Evolutionary conservation across 495 filamentous ascomycete genomes (phyloP), one percentile per base, ranked within the genome.

Genomic region (Penicillium bialowiezense): DNA sequence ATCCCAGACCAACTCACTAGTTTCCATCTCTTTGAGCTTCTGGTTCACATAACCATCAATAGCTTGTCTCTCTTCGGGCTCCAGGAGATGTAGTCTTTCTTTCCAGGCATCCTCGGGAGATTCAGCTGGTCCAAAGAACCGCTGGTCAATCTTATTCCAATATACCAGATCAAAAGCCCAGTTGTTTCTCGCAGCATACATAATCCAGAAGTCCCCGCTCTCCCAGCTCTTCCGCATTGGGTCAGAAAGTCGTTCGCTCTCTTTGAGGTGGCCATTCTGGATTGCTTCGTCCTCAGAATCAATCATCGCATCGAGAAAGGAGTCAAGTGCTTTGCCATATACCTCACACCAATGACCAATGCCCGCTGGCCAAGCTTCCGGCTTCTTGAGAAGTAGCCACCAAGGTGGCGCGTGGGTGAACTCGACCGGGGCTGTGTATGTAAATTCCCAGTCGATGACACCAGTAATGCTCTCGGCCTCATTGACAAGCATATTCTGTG

Each of bases 401-500:
- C 31, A 57, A 7, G 44, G 54, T 24, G 50, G 43, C 3, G 29
- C 37, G 20, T 49, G 15, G 14, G 50, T 17, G 51, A 61, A 54
- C 9, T 40, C 49, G 4, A 23, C 40, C 8, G 44, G 54, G 3
- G 54, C 54, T 15, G 54, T 33, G 19, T 57, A 57, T n/a, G 49
- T 49, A 13, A 57, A 57, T 24, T 52, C 54, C 50, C 49, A 52
- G 8, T 57, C 44, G 3, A 57, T 3, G 0, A 47, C 49, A 8
- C 54, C 54, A 9, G 33, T 19, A 12, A 48, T 23, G 42, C 24
- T 9, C 7, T 41, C 21, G 7, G 17, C 33, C 37, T 47, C 38
- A 44, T 60, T 50, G 12, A 64, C 37, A 8, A 69, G 48, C 6
- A 67, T 52, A 56, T 67, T 69, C n/a, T 36, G 47, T 3, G 57